Evolutionary conservation across 345 rosid species (phyloP).

Genomic region (Salix koriyanagi): DNA sequence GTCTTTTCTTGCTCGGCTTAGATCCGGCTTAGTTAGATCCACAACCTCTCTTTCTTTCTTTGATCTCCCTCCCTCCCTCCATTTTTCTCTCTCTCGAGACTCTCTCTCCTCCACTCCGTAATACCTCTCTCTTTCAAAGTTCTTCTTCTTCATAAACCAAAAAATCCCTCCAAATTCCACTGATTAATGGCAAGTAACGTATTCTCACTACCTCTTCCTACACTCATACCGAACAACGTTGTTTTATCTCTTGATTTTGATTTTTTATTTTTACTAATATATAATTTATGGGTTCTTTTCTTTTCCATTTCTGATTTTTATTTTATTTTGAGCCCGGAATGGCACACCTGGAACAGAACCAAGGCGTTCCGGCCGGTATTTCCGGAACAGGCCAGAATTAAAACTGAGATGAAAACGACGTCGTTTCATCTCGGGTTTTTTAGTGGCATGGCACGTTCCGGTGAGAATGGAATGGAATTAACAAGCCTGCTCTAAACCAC

Average conservation of each 20-base stretch:
- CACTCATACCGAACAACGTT: not conserved
- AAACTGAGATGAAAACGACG: too few relatives aligned
- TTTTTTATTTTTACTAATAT: not conserved
- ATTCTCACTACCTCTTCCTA: not conserved
- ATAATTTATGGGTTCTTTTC: not conserved
- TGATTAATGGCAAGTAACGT: not conserved
- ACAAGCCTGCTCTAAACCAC: too few relatives aligned
- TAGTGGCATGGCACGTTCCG: too few relatives aligned
- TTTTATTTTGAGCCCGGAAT: too few relatives aligned
- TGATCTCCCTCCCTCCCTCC: conserved; percentile 58
- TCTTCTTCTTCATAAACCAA: not conserved
- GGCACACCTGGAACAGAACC: too few relatives aligned
- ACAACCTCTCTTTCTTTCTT: conserved; percentile 26
- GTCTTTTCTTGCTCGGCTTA: conserved; percentile 40
- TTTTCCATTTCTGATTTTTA: not conserved
- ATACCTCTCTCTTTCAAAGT: too few relatives aligned
- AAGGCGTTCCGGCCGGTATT: too few relatives aligned
- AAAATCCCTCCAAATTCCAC: not conserved
- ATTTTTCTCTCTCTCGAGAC: conserved; percentile 21
- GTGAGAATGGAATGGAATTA: too few relatives aligned
- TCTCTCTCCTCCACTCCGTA: not conserved
- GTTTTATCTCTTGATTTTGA: not conserved
- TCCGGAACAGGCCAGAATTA: too few relatives aligned
- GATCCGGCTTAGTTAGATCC: conserved; percentile 51
- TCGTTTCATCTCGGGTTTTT: too few relatives aligned